Conservation (phyloP, 345 rosid species). For the Pugionium cornutum region DNA sequence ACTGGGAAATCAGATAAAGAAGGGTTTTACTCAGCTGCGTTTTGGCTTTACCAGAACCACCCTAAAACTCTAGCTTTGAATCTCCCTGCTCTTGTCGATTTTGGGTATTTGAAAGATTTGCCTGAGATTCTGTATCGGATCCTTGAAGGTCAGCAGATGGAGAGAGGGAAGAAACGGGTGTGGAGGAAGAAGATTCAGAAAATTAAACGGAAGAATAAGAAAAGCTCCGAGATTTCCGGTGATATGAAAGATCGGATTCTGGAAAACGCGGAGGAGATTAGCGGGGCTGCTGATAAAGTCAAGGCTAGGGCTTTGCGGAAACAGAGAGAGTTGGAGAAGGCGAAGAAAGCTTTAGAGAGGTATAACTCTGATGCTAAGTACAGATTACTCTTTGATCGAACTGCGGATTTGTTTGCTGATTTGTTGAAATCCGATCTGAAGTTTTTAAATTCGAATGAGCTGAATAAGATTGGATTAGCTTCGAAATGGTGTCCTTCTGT, state of each 20-base stretch:
- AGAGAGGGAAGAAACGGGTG: slow-evolving; percentile 26
- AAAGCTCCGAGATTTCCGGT: slow-evolving; percentile 23
- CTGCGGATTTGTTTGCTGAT: slow-evolving; percentile 37
- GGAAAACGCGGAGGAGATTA: slow-evolving; percentile 39
- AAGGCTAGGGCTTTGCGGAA: slow-evolving; percentile 33
- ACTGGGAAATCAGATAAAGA: slow-evolving; percentile 69
- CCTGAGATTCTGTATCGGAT: slow-evolving; percentile 67
- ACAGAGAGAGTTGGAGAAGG: slow-evolving; percentile 36
- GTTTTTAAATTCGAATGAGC: slow-evolving; percentile 25
- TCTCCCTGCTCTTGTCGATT: slow-evolving; percentile 39
- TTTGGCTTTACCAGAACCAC: slow-evolving; percentile 56
- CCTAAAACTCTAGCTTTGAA: slow-evolving; percentile 67
- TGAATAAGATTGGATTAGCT: slow-evolving; percentile 32
- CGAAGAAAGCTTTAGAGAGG: slow-evolving; percentile 31
- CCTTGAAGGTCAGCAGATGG: slow-evolving; percentile 46
- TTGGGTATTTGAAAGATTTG: slow-evolving; percentile 68
- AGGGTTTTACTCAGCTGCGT: slow-evolving; percentile 58
- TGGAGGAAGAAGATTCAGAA: slow-evolving; percentile 29
- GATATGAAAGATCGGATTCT: slow-evolving; percentile 39
- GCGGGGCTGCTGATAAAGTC: slow-evolving; percentile 20
- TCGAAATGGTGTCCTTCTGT: slow-evolving; percentile 44
- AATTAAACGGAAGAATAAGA: slow-evolving; percentile 42
- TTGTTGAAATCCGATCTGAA: slow-evolving; percentile 37
- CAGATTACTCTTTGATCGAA: slow-evolving; percentile 25
- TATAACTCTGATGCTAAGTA: slow-evolving; percentile 32